phyloP scores from a whole-genome alignment of 805 yeast species.

The Kodamaea hsintzibuensis region DNA sequence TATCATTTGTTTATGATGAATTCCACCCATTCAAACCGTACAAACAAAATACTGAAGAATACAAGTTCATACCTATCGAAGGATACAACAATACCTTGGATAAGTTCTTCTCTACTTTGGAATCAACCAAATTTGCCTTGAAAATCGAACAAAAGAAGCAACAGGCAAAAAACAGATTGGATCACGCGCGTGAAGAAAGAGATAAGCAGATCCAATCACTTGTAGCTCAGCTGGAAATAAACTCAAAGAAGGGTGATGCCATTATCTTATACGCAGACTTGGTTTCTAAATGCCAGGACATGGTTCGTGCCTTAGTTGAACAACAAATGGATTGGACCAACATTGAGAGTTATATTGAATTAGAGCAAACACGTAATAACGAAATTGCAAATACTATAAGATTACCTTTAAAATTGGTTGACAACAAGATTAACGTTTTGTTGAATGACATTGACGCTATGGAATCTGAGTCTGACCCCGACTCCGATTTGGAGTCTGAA shows the following conservation, averaged over 20 bases:
- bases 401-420: conserved; percentile 67
- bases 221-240: conserved; percentile 59
- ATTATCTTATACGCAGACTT: conserved; percentile 67
- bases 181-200: conserved; percentile 74
- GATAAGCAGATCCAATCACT: conserved; percentile 67
- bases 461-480: neutral
- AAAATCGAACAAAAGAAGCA: conserved; percentile 74
- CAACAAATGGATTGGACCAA: conserved; percentile 95
- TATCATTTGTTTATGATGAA: conserved; percentile 58
- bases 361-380: conserved; percentile 69
- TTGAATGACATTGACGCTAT: conserved; percentile 45
- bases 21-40: conserved; percentile 69
- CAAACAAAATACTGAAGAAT: conserved; percentile 34
- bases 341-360: conserved; percentile 70
- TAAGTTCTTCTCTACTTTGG: conserved; percentile 78
- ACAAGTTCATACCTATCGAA: conserved; percentile 43
- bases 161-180: conserved; percentile 72
- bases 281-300: conserved; percentile 69
- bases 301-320: conserved; percentile 65
- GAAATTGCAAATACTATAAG: conserved; percentile 61
- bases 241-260: conserved; percentile 69
- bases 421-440: conserved; percentile 61
- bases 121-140: conserved; percentile 74
- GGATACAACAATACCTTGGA: conserved; percentile 87
- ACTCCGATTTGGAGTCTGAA: conserved; percentile 1